A percentile compares a stretch with the other conserved stretches of the same genome.
Evolutionary conservation across 2,329 filamentous ascomycete species (phyloP).

Genomic region (Lecanoromycetidae sp.): DNA sequence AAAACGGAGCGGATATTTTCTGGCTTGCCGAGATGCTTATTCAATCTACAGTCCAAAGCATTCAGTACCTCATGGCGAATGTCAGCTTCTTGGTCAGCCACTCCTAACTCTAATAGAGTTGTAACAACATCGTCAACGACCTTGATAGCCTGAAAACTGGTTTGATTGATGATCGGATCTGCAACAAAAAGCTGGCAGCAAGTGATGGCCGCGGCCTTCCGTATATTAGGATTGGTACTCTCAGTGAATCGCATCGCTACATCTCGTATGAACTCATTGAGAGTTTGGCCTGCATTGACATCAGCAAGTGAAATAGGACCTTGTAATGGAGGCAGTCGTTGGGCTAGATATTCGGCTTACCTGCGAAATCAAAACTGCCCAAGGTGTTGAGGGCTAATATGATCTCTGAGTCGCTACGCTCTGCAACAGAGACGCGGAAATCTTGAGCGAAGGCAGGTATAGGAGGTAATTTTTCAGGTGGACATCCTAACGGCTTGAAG

Average conservation of each 20-base stretch:
- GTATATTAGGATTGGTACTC: slow-evolving; percentile 83
- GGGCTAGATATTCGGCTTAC: slow-evolving; percentile 23
- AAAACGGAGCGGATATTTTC: slow-evolving; percentile 95
- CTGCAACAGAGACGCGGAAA: slow-evolving; percentile 69
- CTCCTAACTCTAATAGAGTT: slow-evolving; percentile 84
- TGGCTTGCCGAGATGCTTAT: slow-evolving; percentile 89
- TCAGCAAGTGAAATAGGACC: neutral
- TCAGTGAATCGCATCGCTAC: slow-evolving; percentile 98
- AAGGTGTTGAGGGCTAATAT: slow-evolving; percentile 87
- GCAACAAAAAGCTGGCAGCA: slow-evolving; percentile 96
- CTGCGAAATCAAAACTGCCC: slow-evolving; percentile 91
- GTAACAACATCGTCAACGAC: slow-evolving; percentile 97
- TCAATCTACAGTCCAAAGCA: slow-evolving; percentile 85
- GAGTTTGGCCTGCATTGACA: slow-evolving; percentile 51
- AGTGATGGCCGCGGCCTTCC: slow-evolving; percentile 87
- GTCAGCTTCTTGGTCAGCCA: slow-evolving; percentile 78
- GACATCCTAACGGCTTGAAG: slow-evolving; percentile 84
- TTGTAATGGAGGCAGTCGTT: neutral
- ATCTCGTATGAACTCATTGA: slow-evolving; percentile 97
- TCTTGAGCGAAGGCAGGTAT: slow-evolving; percentile 79
- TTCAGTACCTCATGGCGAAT: slow-evolving; percentile 81
- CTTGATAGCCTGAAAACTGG: slow-evolving; percentile 89
- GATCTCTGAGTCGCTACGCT: slow-evolving; percentile 71
- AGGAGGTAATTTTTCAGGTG: slow-evolving; percentile 69
- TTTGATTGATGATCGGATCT: slow-evolving; percentile 96